phyloP scores from a whole-genome alignment of 2,329 filamentous ascomycete species.

The Ophiostoma novo-ulmi region DNA sequence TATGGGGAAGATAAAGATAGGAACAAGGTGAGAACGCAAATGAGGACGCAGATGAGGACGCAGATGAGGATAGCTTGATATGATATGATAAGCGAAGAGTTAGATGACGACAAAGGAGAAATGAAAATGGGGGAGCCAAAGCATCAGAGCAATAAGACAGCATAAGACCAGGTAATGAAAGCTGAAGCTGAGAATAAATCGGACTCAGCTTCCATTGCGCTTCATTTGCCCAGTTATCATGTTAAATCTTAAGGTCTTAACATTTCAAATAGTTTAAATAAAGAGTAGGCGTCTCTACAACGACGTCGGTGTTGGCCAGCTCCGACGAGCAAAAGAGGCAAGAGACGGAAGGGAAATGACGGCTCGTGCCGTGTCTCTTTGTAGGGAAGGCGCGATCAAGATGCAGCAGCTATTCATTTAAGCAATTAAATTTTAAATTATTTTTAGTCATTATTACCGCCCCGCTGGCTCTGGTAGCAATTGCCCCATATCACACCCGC shows the following conservation, averaged over 20 bases:
- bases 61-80: not conserved
- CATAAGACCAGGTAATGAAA: not conserved
- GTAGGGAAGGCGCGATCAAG: not conserved
- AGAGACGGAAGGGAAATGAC: not conserved
- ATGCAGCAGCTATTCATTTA: not conserved
- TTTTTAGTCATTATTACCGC: not conserved
- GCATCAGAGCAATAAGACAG: not conserved
- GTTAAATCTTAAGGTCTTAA: not conserved
- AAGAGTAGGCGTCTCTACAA: not conserved
- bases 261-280: not conserved
- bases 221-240: not conserved
- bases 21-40: not conserved
- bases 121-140: not conserved
- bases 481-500: not conserved
- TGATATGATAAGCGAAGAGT: not conserved
- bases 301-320: not conserved
- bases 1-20: not conserved
- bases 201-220: not conserved
- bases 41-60: not conserved
- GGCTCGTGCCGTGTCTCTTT: conserved; percentile 15
- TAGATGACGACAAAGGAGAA: not conserved
- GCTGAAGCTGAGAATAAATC: not conserved
- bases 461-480: not conserved
- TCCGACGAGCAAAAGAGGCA: not conserved
- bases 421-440: not conserved